Conservation (phyloP, 306 rosid genomes). For the Trifolium pratense region DNA sequence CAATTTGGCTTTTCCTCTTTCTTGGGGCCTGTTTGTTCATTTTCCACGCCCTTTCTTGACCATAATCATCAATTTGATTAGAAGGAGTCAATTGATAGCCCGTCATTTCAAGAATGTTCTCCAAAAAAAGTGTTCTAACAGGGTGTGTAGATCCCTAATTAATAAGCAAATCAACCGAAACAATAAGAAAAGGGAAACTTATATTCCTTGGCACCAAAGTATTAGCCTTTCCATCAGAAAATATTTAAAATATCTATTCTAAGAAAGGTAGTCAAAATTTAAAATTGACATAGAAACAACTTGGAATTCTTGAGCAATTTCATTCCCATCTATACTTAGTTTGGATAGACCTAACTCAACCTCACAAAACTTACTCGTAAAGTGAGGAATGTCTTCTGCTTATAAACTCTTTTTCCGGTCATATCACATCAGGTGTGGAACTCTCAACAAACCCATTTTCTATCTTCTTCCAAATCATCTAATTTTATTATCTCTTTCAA, state of each 20-base stretch:
- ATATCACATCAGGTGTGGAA: conserved; percentile 6
- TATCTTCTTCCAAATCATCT: conserved; percentile 17
- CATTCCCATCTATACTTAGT: conserved; percentile 20
- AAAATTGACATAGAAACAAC: conserved; percentile 35
- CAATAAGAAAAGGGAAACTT: conserved; percentile 32
- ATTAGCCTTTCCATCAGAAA: conserved; percentile 29
- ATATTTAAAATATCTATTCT: conserved; percentile 22
- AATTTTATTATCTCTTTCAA: conserved; percentile 26
- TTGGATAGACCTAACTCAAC: not conserved
- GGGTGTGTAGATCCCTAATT: conserved; percentile 87
- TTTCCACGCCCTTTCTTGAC: conserved; percentile 94
- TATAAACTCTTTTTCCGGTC: not conserved
- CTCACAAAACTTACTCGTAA: not conserved
- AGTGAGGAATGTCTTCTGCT: not conserved
- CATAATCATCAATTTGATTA: conserved; percentile 95
- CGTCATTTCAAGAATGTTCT: conserved; percentile 80
- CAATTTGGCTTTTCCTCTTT: conserved; percentile 97
- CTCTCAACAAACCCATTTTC: not conserved
- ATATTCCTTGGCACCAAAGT: conserved; percentile 36
- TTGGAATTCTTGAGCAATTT: conserved; percentile 22
- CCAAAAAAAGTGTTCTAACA: conserved; percentile 81
- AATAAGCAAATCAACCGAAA: conserved; percentile 38
- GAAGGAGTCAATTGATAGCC: conserved; percentile 74
- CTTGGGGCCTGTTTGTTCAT: conserved; percentile 87
- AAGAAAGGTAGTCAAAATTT: conserved; percentile 8